A percentile compares a stretch with the other conserved stretches of the same genome.
These are phyloP conservation scores for Cerioporus squamosus DNA, from an alignment of 1,284 basidiomycete species.

Conservation along the genomic window DNA sequence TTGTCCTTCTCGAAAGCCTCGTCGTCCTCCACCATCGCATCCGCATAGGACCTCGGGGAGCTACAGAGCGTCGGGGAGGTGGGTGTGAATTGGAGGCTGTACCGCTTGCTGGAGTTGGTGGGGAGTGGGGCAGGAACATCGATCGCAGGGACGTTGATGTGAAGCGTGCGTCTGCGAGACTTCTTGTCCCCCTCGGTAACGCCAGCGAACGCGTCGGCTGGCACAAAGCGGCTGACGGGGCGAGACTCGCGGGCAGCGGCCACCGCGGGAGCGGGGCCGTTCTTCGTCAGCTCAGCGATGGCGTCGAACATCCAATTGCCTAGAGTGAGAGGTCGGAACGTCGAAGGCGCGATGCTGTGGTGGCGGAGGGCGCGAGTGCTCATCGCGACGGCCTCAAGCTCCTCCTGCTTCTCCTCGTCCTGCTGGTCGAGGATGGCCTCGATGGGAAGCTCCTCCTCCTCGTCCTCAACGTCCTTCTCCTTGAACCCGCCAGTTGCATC, in stretches of 20 bases:
- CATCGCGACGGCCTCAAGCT: constrained; percentile 31
- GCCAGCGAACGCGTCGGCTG: constrained; percentile 38
- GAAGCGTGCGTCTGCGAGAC: constrained; percentile 36
- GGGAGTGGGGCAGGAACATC: constrained; percentile 30
- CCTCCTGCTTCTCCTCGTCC: constrained; percentile 40
- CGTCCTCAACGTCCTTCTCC: constrained; percentile 35
- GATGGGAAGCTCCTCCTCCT: constrained; percentile 37
- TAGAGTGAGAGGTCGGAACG: constrained; percentile 43
- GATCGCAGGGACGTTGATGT: constrained; percentile 35
- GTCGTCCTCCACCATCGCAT: constrained; percentile 40
- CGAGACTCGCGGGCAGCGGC: constrained; percentile 29
- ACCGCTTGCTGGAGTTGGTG: constrained; percentile 40
- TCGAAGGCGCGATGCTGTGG: constrained; percentile 39
- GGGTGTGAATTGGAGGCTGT: constrained; percentile 69
- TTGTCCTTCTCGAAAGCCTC: constrained; percentile 40
- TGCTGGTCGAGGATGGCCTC: constrained; percentile 45
- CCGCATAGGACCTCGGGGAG: constrained; percentile 31
- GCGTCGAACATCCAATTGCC: constrained; percentile 83
- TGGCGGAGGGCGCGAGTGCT: constrained; percentile 35
- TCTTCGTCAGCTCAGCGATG: constrained; percentile 64
- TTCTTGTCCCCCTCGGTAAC: constrained; percentile 13
- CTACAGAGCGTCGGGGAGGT: constrained; percentile 39
- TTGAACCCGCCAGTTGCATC: constrained; percentile 54
- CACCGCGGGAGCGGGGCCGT: constrained; percentile 23
- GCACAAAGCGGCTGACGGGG: constrained; percentile 42